Conservation (phyloP, 306 rosid species). For the Gastrolobium villosum region DNA sequence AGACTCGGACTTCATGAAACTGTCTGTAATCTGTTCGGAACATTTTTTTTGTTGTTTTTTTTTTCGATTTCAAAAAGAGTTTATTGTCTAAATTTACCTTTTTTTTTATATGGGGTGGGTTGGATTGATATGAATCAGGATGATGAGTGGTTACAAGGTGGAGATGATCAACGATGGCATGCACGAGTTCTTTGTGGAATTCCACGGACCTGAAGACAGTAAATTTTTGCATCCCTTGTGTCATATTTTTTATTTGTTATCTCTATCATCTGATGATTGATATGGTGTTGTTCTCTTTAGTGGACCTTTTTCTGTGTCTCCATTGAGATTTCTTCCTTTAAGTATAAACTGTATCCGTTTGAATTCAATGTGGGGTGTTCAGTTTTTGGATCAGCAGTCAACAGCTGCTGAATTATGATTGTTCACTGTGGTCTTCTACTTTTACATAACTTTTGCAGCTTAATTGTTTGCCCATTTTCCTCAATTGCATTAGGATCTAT, state of each 20-base stretch:
- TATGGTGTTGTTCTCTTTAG: background rate
- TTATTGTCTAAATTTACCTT: conserved; percentile 29
- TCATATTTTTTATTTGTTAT: background rate
- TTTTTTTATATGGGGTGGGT: conserved; percentile 35
- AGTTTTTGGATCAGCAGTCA: conserved; percentile 42
- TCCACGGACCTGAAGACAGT: conserved; percentile 89
- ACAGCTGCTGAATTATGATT: conserved; percentile 29
- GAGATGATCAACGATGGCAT: conserved; percentile 82
- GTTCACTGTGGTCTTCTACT: conserved; percentile 29
- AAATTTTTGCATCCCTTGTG: conserved; percentile 48
- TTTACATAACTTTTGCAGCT: conserved; percentile 45
- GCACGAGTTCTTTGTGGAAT: conserved; percentile 83
- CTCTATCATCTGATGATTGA: background rate
- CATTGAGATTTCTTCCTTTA: conserved; percentile 18
- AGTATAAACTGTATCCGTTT: conserved; percentile 17
- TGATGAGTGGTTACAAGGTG: conserved; percentile 94
- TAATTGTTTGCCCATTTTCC: conserved; percentile 38
- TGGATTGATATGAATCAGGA: conserved; percentile 65
- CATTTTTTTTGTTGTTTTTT: background rate
- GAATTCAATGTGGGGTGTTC: conserved; percentile 38
- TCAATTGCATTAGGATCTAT: conserved; percentile 45
- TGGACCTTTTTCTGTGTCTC: background rate
- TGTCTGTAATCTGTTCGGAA: conserved; percentile 64
- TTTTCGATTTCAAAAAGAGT: background rate
- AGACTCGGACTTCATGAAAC: conserved; percentile 94